These are phyloP conservation scores for Apophysomyces sp. DNA, from an alignment of 371 early-diverging fungal species.

Conservation along the genomic window DNA sequence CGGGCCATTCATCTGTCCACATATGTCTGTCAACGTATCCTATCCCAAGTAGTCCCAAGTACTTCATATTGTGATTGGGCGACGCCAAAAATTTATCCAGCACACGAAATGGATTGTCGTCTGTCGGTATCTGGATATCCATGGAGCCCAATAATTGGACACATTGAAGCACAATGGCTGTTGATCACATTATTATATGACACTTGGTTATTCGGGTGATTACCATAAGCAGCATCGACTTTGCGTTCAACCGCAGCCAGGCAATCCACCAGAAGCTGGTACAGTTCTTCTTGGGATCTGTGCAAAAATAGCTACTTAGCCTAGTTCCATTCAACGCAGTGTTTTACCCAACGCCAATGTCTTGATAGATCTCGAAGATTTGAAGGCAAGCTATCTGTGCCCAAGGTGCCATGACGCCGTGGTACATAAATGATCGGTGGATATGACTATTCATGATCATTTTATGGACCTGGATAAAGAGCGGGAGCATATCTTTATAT, in stretches of 20 bases:
- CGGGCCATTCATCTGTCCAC: conserved; percentile 36
- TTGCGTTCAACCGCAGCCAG: conserved; percentile 31
- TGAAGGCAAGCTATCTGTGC: conserved; percentile 43
- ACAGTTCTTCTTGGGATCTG: conserved; percentile 32
- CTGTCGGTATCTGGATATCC: conserved; percentile 16
- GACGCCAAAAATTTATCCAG: conserved; percentile 30
- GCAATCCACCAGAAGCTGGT: conserved; percentile 24
- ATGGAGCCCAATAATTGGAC: conserved; percentile 26
- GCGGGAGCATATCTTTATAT: conserved; percentile 32
- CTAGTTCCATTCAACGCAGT: neutral
- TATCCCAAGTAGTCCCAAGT: conserved; percentile 39
- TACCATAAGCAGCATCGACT: conserved; percentile 56
- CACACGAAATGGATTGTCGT: conserved; percentile 24
- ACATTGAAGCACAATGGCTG: conserved; percentile 48
- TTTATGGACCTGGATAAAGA: conserved; percentile 30
- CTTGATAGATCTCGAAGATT: conserved; percentile 26
- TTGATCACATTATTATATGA: neutral
- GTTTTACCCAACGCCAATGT: conserved; percentile 36
- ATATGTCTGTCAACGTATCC: conserved; percentile 19
- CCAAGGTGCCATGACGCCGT: conserved; percentile 59
- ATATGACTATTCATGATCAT: conserved; percentile 40
- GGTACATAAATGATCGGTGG: conserved; percentile 42
- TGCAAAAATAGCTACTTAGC: neutral
- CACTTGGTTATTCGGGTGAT: neutral
- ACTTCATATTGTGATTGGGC: conserved; percentile 44